Base-by-base conservation (phyloP, 306 rosid species). In the Acacia melanoxylon region DNA sequence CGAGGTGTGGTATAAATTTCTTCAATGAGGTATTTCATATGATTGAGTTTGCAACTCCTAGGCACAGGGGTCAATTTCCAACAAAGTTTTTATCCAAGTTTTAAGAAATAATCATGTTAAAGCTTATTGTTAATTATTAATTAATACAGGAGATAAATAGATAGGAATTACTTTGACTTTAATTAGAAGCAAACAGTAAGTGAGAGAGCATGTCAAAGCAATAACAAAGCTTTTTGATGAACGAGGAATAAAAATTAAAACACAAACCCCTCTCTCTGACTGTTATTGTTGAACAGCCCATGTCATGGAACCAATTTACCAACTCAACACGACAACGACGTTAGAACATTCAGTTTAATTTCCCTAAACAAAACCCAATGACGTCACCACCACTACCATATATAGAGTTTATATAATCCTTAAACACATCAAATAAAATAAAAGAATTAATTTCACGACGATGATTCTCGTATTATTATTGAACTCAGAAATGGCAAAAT, bases 261-360 rank as follows among this genome's bases (percentile, higher is more conserved):
- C 61, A 51, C 72, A 73, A 81, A 76, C 33, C 61, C 58, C 25
- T 33, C 22, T 1, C 73, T 75, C 33, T 81, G 85, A 85, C 70
- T 82, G 48, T 67, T 54, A 82, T 78, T 74, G 81, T 14, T 54
- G 82, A 84, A 73, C 87, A 77, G 76, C 87, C 61, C 72, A 72
- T 56, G 49, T 71, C 72, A 49, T 22, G 42, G 42, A 69, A 68
- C 54, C 72, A 59, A 44, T 27, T 75, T 72, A 35, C 81, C 73
- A 87, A 78, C 90, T 80, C 82, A 75, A 84, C 86, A 78, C 75
- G 82, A 84, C 52, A 79, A 69, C 78, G 75, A 84, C 80, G 46
- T 51, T 41, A 68, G 68, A 77, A 78, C 81, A 61, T 84, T 56
- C 70, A 40, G 13, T 79, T 75, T 25, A 56, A 41, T 40, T 35